phyloP scores from a whole-genome alignment of 441 rosid genomes.

The Corymbia citriodora region DNA sequence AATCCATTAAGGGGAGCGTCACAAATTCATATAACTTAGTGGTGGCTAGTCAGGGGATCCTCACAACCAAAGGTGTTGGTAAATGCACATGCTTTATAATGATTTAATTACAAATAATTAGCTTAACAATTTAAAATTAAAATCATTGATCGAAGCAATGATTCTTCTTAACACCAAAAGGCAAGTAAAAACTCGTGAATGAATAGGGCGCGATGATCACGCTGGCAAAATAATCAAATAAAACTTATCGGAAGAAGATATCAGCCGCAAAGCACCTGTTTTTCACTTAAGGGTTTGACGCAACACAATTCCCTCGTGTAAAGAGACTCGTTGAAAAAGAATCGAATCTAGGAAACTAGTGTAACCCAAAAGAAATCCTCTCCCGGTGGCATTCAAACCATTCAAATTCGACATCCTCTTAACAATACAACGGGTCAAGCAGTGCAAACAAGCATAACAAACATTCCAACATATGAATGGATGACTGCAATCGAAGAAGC shows the following conservation, averaged over 20 bases:
- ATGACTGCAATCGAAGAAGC: neutral
- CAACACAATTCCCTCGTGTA: no score
- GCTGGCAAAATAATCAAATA: neutral
- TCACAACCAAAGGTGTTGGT: neutral
- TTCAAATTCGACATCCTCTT: neutral
- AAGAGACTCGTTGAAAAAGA: neutral
- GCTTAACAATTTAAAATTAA: neutral
- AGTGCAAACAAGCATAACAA: neutral
- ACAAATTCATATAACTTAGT: neutral
- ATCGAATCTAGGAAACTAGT: neutral
- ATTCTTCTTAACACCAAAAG: neutral
- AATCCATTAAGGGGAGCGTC: neutral
- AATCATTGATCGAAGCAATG: neutral
- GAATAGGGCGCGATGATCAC: neutral
- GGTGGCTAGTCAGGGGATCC: neutral
- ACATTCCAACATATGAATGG: neutral
- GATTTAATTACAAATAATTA: neutral
- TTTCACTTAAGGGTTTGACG: neutral
- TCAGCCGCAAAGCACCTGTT: neutral
- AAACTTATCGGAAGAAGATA: neutral
- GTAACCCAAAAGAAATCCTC: neutral
- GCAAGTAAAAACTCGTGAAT: neutral
- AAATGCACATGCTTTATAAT: neutral
- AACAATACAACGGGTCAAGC: neutral
- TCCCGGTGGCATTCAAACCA: neutral